Percentiles rank a stretch among this genome's conserved stretches.
These are phyloP conservation scores for Komagataella ulmi DNA, from an alignment of 805 yeast genomes.

Conservation along the genomic window DNA sequence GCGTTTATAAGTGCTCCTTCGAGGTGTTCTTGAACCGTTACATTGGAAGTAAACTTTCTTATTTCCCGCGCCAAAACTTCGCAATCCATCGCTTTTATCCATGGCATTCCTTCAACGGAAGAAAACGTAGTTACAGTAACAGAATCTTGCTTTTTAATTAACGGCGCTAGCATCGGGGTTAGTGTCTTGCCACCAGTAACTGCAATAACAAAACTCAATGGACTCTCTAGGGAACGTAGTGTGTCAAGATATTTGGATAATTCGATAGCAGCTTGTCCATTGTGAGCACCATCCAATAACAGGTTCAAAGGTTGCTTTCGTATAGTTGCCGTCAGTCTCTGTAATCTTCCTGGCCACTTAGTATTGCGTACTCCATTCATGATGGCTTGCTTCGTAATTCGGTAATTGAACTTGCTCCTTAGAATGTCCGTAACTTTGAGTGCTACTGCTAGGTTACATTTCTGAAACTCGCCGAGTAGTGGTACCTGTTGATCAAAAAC, in stretches of 20 bases:
- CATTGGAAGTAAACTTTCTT: constrained; percentile 12
- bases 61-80: constrained; percentile 14
- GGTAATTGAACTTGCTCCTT: constrained; percentile 1
- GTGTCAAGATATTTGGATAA: constrained; percentile 38
- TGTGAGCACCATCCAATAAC: constrained; percentile 89
- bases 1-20: background rate
- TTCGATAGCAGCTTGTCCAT: constrained; percentile 71
- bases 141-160: constrained; percentile 37
- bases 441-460: constrained; percentile 57
- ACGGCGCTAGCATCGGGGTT: constrained; percentile 31
- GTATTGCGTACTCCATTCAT: constrained; percentile 39
- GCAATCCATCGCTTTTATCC: constrained; percentile 48
- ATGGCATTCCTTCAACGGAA: constrained; percentile 83
- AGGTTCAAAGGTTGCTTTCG: constrained; percentile 16
- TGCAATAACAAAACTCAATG: constrained; percentile 50
- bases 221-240: constrained; percentile 2
- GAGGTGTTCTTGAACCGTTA: constrained; percentile 5
- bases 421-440: constrained; percentile 34
- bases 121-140: constrained; percentile 55
- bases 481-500: constrained; percentile 25
- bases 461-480: constrained; percentile 62
- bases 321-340: constrained; percentile 23
- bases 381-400: constrained; percentile 22
- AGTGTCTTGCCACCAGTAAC: constrained; percentile 64
- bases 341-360: constrained; percentile 84